A percentile compares a stretch with the other conserved stretches of the same genome.
Conservation (phyloP, 2,329 filamentous ascomycete species). For the Chaetothyriales sp. region DNA sequence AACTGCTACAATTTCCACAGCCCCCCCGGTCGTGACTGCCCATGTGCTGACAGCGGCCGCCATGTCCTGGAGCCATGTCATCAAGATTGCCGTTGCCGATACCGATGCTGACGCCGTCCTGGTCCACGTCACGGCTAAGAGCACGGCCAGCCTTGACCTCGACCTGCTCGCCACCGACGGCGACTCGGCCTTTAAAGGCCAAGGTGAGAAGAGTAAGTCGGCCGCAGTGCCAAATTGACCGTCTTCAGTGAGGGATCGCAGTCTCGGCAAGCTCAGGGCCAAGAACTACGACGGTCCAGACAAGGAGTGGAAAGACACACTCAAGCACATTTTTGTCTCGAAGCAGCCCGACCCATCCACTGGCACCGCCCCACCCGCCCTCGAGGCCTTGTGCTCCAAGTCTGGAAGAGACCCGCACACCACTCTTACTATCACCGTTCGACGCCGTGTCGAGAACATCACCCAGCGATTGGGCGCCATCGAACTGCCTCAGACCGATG, state of each 20-base stretch:
- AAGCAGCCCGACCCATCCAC: constrained; percentile 3
- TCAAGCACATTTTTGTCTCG: constrained; percentile 24
- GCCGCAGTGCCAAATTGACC: constrained; percentile 1
- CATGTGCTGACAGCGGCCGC: background rate
- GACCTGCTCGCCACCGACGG: constrained; percentile 46
- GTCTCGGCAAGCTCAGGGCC: constrained; percentile 26
- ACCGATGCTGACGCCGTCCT: background rate
- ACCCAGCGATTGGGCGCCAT: constrained; percentile 44
- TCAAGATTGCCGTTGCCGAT: background rate
- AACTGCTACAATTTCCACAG: no score
- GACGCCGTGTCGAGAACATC: constrained; percentile 37
- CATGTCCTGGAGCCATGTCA: background rate
- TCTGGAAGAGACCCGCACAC: constrained; percentile 17
- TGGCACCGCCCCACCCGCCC: background rate
- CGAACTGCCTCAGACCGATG: constrained; percentile 34
- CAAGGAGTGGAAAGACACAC: constrained; percentile 28
- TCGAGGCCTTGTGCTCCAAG: constrained; percentile 11
- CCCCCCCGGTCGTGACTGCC: no score
- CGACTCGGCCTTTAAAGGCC: constrained; percentile 38
- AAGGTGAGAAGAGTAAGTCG: constrained; percentile 24
- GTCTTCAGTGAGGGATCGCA: constrained; percentile 25
- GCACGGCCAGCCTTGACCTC: constrained; percentile 31
- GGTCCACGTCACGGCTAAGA: background rate
- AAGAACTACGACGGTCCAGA: constrained; percentile 32
- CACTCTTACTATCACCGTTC: constrained; percentile 28